Conservation (phyloP, 1,284 basidiomycete species). For the Termitomyces sp. region DNA sequence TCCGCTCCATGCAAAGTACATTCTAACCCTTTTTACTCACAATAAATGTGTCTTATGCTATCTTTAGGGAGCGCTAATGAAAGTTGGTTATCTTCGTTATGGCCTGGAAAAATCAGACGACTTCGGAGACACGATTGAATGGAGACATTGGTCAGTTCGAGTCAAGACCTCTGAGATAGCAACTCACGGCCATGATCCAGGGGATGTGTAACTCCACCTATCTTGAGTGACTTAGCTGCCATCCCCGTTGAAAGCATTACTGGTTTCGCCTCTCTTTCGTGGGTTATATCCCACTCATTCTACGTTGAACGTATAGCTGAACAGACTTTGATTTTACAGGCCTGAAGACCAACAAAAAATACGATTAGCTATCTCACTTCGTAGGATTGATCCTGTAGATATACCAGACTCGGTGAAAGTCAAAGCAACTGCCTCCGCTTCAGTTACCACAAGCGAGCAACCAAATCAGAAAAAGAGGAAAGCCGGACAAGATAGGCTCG, state of each 20-base stretch:
- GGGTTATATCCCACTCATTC: conserved; percentile 12
- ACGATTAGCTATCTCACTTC: conserved; percentile 45
- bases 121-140: conserved; percentile 60
- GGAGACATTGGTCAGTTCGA: conserved; percentile 62
- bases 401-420: conserved; percentile 39
- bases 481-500: conserved; percentile 8
- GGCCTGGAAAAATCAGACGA: conserved; percentile 41
- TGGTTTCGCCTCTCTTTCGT: conserved; percentile 54
- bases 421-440: not conserved
- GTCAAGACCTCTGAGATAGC: conserved; percentile 6
- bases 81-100: conserved; percentile 56
- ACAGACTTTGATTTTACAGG: conserved; percentile 25
- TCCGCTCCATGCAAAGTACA: conserved; percentile 49
- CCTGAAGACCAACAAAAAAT: conserved; percentile 58
- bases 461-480: conserved; percentile 25
- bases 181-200: conserved; percentile 29
- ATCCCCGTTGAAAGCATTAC: conserved; percentile 37
- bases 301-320: not conserved
- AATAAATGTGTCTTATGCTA: not conserved
- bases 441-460: not conserved
- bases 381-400: conserved; percentile 51
- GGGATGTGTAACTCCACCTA: conserved; percentile 64
- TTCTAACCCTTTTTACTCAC: not conserved
- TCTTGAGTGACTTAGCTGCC: conserved; percentile 45
- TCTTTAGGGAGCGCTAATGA: conserved; percentile 42